phyloP scores from a whole-genome alignment of 1,284 basidiomycete species.

The Sanghuangporus sanghuang region DNA sequence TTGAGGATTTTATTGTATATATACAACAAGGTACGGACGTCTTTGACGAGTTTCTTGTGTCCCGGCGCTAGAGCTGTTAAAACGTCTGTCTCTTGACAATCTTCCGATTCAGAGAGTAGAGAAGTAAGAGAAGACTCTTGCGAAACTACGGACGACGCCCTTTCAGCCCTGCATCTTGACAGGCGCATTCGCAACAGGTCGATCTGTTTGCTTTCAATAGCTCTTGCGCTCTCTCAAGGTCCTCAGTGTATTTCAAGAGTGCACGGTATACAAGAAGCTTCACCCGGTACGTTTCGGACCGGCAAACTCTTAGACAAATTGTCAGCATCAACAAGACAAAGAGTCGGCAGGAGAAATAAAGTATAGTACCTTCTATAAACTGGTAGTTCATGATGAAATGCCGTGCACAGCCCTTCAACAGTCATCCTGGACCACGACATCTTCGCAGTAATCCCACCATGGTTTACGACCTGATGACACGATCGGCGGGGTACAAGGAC shows the following conservation, averaged over 20 bases:
- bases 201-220: neutral
- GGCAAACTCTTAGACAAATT: slow-evolving; percentile 52
- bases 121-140: neutral
- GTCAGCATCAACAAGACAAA: slow-evolving; percentile 12
- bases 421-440: slow-evolving; percentile 81
- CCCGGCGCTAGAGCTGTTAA: neutral
- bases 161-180: neutral
- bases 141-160: neutral
- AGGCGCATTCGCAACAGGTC: neutral
- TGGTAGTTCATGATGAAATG: slow-evolving; percentile 65
- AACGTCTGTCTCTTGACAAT: neutral
- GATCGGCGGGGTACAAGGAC: slow-evolving; percentile 74
- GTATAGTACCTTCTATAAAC: slow-evolving; percentile 60
- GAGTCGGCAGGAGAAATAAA: neutral
- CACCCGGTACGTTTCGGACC: slow-evolving; percentile 67
- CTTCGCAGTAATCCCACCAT: slow-evolving; percentile 71
- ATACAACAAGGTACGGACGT: slow-evolving; percentile 31
- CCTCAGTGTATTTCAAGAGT: slow-evolving; percentile 28
- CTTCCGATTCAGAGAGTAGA: neutral
- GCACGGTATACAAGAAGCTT: slow-evolving; percentile 58
- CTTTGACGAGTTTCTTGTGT: slow-evolving; percentile 5
- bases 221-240: slow-evolving; percentile 3
- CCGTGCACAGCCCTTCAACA: slow-evolving; percentile 46
- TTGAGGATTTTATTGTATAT: slow-evolving; percentile 56
- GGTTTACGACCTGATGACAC: slow-evolving; percentile 75